Conservation (phyloP, 2,329 filamentous ascomycete genomes). For the Ceratocystis colombiana region DNA sequence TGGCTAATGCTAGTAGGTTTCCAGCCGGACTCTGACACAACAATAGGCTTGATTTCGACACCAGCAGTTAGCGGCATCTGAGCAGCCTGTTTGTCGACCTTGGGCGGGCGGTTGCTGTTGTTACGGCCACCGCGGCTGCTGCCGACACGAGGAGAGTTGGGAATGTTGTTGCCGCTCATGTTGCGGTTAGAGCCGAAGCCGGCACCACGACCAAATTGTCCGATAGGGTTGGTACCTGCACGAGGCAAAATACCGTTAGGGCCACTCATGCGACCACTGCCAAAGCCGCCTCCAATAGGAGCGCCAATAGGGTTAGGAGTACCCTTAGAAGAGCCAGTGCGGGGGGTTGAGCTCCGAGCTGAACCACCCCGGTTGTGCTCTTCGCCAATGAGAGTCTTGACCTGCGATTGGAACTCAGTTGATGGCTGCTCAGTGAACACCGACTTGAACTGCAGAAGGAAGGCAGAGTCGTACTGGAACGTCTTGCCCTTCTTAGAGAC, state of each 20-base stretch:
- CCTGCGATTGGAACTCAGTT: slow-evolving; percentile 80
- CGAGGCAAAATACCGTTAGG: slow-evolving; percentile 17
- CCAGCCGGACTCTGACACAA: slow-evolving; percentile 68
- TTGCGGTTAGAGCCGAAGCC: slow-evolving; percentile 48
- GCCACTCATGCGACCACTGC: slow-evolving; percentile 22
- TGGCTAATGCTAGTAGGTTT: slow-evolving; percentile 65
- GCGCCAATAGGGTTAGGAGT: slow-evolving; percentile 45
- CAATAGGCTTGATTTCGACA: slow-evolving; percentile 70
- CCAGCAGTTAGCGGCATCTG: slow-evolving; percentile 85
- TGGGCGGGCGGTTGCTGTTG: slow-evolving; percentile 49
- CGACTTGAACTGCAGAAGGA: slow-evolving; percentile 89
- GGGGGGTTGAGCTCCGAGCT: slow-evolving; percentile 53
- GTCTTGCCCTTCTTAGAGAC: slow-evolving; percentile 68
- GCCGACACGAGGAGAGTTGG: slow-evolving; percentile 60
- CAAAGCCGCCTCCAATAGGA: slow-evolving; percentile 37
- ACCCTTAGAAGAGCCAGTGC: slow-evolving; percentile 37
- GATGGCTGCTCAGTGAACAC: slow-evolving; percentile 97
- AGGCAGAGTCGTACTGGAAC: slow-evolving; percentile 91
- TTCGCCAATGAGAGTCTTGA: slow-evolving; percentile 80
- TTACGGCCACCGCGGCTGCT: slow-evolving; percentile 46
- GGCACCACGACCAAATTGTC: slow-evolving; percentile 21
- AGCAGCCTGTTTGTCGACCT: slow-evolving; percentile 65
- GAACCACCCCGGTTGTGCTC: slow-evolving; percentile 29
- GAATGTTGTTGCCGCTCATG: slow-evolving; percentile 47
- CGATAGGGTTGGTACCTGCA: slow-evolving; percentile 23